Evolutionary conservation across 2,329 filamentous ascomycete species (phyloP).

Genomic region (Fusarium sambucinum): DNA sequence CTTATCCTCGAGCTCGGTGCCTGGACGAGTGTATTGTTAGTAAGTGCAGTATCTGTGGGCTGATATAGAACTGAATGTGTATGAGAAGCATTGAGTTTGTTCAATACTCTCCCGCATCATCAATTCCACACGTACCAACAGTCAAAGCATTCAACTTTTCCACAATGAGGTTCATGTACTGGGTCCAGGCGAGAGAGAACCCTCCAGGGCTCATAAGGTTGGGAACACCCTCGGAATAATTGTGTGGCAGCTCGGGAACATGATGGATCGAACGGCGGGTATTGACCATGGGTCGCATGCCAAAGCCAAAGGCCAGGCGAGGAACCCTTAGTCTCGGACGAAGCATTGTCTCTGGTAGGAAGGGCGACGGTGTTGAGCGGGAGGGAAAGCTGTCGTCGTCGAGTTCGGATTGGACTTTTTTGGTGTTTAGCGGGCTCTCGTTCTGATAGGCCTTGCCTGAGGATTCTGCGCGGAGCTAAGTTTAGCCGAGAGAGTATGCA

Average conservation of each 20-base stretch:
- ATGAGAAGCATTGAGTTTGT: conserved; percentile 19
- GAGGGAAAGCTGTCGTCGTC: conserved; percentile 21
- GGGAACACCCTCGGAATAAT: conserved; percentile 68
- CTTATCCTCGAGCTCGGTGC: conserved; percentile 71
- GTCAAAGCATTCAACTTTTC: conserved; percentile 81
- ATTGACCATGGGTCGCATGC: conserved; percentile 52
- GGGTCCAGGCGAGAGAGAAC: conserved; percentile 82
- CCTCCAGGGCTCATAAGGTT: conserved; percentile 76
- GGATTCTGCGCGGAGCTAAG: conserved; percentile 38
- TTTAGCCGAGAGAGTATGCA: conserved; percentile 26
- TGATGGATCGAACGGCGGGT: conserved; percentile 60
- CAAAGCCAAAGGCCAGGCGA: conserved; percentile 55
- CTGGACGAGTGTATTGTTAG: conserved; percentile 56
- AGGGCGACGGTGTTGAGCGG: conserved; percentile 7
- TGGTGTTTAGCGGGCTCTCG: conserved; percentile 19
- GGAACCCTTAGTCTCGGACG: conserved; percentile 67
- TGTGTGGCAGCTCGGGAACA: conserved; percentile 61
- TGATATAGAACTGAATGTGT: background rate
- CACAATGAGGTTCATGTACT: conserved; percentile 82
- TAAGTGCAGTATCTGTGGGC: conserved; percentile 2
- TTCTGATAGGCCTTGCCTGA: conserved; percentile 36
- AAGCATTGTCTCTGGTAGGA: conserved; percentile 56
- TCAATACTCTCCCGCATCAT: background rate
- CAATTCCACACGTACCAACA: conserved; percentile 68
- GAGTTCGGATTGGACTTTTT: conserved; percentile 38